Conservation (phyloP, 148 eudicot genomes). For the Salicornia ramosissima region DNA sequence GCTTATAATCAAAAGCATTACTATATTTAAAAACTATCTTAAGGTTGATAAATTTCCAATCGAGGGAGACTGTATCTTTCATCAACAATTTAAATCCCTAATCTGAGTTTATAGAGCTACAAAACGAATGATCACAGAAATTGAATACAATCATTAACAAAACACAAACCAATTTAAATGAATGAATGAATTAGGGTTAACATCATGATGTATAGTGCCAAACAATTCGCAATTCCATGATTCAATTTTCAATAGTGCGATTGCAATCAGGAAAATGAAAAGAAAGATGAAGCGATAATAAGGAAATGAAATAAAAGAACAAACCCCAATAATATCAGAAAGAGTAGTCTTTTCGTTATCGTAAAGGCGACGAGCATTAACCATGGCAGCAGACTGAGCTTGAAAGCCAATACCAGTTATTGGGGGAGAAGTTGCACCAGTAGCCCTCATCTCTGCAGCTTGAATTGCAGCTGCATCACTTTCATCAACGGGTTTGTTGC, state of each 20-base stretch:
- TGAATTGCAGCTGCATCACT: slow-evolving; percentile 79
- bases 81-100: background rate
- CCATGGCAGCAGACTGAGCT: slow-evolving; percentile 56
- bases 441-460: slow-evolving; percentile 71
- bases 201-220: no score
- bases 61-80: no score
- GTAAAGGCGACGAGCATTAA: slow-evolving; percentile 29
- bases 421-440: slow-evolving; percentile 25
- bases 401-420: slow-evolving; percentile 39
- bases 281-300: background rate
- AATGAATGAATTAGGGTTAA: no score
- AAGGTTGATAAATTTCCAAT: no score
- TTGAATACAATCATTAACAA: background rate
- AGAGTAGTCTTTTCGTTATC: slow-evolving; percentile 44
- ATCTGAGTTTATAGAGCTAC: background rate
- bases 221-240: no score
- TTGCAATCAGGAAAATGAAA: no score
- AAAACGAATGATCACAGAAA: no score
- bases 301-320: background rate
- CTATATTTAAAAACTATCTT: no score
- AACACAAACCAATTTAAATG: no score
- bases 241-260: no score
- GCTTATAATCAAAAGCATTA: no score
- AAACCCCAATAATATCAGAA: slow-evolving; percentile 46
- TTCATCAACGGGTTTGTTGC: slow-evolving; percentile 55